Percentiles rank a stretch among this genome's conserved stretches.
phyloP scores from a whole-genome alignment of 345 rosid genomes.

The Xanthoceras sorbifolium region DNA sequence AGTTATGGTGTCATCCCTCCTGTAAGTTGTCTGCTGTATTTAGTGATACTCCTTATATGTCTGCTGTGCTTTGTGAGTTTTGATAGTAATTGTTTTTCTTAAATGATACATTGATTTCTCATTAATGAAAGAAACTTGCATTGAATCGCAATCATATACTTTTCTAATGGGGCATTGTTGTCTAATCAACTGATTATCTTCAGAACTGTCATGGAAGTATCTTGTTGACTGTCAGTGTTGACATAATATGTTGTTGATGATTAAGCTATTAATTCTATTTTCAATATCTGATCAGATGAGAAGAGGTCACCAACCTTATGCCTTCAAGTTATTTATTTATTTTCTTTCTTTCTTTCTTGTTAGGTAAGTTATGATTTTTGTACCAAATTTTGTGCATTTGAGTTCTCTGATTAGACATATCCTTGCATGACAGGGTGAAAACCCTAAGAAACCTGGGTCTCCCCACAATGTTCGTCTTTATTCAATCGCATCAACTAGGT shows the following conservation, averaged over 20 bases:
- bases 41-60: not conserved
- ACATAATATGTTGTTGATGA: not conserved
- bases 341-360: not conserved
- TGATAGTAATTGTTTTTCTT: not conserved
- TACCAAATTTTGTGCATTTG: not conserved
- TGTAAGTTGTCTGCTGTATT: slow-evolving; percentile 51
- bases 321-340: not conserved
- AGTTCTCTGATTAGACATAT: not conserved
- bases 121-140: not conserved
- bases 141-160: not conserved
- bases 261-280: not conserved
- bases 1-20: slow-evolving; percentile 99
- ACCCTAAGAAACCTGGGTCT: slow-evolving; percentile 89
- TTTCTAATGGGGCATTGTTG: not conserved
- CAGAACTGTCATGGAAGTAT: not conserved
- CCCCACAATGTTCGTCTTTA: slow-evolving; percentile 93
- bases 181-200: not conserved
- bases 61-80: not conserved
- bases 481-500: slow-evolving; percentile 92
- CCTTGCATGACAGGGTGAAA: slow-evolving; percentile 72
- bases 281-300: not conserved
- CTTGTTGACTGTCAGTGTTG: not conserved
- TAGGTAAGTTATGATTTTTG: not conserved
- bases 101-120: not conserved
- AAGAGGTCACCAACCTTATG: not conserved